These are phyloP conservation scores for Gremmenia infestans DNA, from an alignment of 2,329 filamentous ascomycete genomes.

Conservation along the genomic window DNA sequence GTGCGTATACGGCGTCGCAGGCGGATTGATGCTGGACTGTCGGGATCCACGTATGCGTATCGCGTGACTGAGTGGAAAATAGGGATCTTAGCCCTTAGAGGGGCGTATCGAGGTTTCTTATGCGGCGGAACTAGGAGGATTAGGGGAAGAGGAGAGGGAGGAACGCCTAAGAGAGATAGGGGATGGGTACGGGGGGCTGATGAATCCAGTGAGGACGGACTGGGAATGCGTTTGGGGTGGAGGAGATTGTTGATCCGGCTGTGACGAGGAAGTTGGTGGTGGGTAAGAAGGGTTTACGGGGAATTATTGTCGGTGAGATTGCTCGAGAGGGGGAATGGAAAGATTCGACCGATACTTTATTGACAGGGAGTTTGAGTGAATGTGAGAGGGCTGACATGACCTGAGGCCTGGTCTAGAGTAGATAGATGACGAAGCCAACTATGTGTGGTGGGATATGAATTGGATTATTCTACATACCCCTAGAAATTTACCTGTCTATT, in stretches of 20 bases:
- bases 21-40: slow-evolving; percentile 58
- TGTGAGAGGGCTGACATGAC: too few relatives aligned
- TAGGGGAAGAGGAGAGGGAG: slow-evolving; percentile 38
- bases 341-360: slow-evolving; percentile 39
- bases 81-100: slow-evolving; percentile 57
- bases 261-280: slow-evolving; percentile 51
- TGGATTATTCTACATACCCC: neutral
- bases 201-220: slow-evolving; percentile 62
- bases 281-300: slow-evolving; percentile 48
- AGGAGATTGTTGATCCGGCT: slow-evolving; percentile 61
- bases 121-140: slow-evolving; percentile 50
- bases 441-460: neutral
- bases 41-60: slow-evolving; percentile 56
- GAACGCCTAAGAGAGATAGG: slow-evolving; percentile 48
- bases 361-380: neutral
- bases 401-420: neutral
- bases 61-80: slow-evolving; percentile 59
- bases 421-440: neutral
- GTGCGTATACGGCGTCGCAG: slow-evolving; percentile 58
- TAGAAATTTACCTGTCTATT: neutral
- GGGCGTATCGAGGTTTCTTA: slow-evolving; percentile 63
- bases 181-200: slow-evolving; percentile 54
- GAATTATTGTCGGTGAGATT: slow-evolving; percentile 24
- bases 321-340: slow-evolving; percentile 36
- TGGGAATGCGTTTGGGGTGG: slow-evolving; percentile 57